Evolutionary conservation across 345 rosid genomes (phyloP).

Genomic region (Eucalyptus polybractea): DNA sequence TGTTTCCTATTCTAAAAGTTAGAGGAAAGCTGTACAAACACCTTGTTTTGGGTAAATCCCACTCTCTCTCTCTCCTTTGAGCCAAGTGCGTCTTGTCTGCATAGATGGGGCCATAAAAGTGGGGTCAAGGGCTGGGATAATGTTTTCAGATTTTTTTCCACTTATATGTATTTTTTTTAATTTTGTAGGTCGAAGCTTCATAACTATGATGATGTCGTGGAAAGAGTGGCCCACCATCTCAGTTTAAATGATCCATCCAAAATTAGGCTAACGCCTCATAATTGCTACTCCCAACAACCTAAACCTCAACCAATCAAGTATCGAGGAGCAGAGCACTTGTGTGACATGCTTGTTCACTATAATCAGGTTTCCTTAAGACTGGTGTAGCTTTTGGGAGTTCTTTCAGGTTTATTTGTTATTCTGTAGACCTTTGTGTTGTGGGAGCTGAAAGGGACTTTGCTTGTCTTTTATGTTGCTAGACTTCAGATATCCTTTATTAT

Average conservation of each 20-base stretch:
- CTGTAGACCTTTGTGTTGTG: not conserved
- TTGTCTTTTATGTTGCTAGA: slow-evolving; percentile 17
- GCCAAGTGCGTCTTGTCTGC: not conserved
- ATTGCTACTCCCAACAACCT: slow-evolving; percentile 79
- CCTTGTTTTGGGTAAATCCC: not conserved
- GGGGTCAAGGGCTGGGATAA: not conserved
- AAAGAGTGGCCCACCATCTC: slow-evolving; percentile 45
- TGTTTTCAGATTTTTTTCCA: not conserved
- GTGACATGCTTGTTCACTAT: slow-evolving; percentile 67
- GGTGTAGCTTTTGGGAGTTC: not conserved
- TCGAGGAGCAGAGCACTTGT: slow-evolving; percentile 48
- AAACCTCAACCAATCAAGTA: slow-evolving; percentile 72
- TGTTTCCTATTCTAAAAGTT: not conserved
- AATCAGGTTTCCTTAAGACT: slow-evolving; percentile 36
- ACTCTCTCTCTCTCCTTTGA: not conserved
- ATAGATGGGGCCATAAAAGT: not conserved
- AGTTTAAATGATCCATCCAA: slow-evolving; percentile 66
- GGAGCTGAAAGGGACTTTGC: not conserved
- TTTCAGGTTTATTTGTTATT: not conserved
- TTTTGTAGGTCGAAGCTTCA: slow-evolving; percentile 50
- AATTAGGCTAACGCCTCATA: slow-evolving; percentile 63
- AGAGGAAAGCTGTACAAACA: not conserved
- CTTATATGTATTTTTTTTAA: not conserved
- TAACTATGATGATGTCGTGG: slow-evolving; percentile 67
- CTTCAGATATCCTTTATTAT: slow-evolving; percentile 59